Base-by-base conservation (phyloP, 306 rosid genomes). In the Rosa persica region DNA sequence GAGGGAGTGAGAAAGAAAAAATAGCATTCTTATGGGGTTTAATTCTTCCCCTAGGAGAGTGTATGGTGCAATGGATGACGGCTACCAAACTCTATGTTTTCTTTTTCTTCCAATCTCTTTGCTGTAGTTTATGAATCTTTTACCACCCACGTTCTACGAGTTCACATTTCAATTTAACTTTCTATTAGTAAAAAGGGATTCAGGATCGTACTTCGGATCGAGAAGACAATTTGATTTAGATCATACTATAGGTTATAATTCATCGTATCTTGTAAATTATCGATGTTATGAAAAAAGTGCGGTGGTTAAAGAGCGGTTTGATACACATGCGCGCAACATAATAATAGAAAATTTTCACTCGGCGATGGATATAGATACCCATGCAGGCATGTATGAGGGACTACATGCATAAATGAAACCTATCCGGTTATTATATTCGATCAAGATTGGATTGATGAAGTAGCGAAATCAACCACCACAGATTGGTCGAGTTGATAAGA, bases 21-120 rank as follows among this genome's bases (percentile, higher is more conserved):
- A 58, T 48, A 75, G 72, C 49, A 20, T 27, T 75, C 68, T 76
- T 38, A 78, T 79, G 43, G 73, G 20, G 76, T 74, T 58, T 75
- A 75, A 82, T 73, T 80, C 72, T 78, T 82, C 44, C 68, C 19
- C 36, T 74, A 39, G 68, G 82, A 73, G 5, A 68, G 77, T 65
- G 69, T 80, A 73, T 86, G 78, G 74, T 78, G 87, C 81, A 88
- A 80, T 81, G 72, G 86, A 87, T 87, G 91, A 89, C 90, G 90
- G 93, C 93, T 86, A 89, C 92, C 88, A 84, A 88, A 88, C 91
- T 49, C 23, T 6, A 3, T 25, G 61, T 23, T 67, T 36, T 19
- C 46, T 34, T 51, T 23, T 16, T 39, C n/a, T 42, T 30, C 27
- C 46, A 12, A 25, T 54, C 30, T 51, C 25, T 77, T 52, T 54